These are phyloP conservation scores for Saccharomycopsis malanga DNA, from an alignment of 805 yeast genomes.

Conservation along the genomic window DNA sequence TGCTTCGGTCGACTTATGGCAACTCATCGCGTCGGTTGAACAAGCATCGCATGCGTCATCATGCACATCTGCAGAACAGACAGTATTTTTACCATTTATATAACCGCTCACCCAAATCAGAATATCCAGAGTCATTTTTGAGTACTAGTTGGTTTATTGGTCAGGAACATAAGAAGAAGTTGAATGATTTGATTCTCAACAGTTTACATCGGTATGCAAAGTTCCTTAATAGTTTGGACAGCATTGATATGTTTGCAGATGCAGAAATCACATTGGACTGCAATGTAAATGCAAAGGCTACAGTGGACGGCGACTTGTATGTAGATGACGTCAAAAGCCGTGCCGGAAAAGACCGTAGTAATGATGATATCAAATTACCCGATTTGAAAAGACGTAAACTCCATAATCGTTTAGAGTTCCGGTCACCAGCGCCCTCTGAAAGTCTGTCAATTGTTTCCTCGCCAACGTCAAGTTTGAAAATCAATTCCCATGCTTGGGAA, in stretches of 20 bases:
- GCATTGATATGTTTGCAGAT: not conserved
- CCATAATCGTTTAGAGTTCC: too few relatives aligned
- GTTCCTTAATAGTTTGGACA: constrained; percentile 1
- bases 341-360: too few relatives aligned
- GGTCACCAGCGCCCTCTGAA: too few relatives aligned
- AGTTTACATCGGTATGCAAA: constrained; percentile 1
- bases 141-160: constrained; percentile 19
- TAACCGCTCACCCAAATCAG: not conserved
- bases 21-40: not conserved
- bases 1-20: not conserved
- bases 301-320: too few relatives aligned
- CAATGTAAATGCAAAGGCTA: too few relatives aligned
- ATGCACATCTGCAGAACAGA: not conserved
- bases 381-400: too few relatives aligned
- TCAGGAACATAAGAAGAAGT: constrained; percentile 9
- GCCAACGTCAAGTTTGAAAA: too few relatives aligned
- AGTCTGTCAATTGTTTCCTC: too few relatives aligned
- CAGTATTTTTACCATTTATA: not conserved
- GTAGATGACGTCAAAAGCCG: too few relatives aligned
- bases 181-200: constrained; percentile 11
- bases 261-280: not conserved
- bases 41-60: not conserved
- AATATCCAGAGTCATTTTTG: constrained; percentile 10
- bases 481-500: too few relatives aligned
- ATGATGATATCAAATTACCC: too few relatives aligned